Percentiles rank a stretch among this genome's conserved stretches.
Conservation (phyloP, 148 eudicot genomes). For the Heliosperma pusillum region DNA sequence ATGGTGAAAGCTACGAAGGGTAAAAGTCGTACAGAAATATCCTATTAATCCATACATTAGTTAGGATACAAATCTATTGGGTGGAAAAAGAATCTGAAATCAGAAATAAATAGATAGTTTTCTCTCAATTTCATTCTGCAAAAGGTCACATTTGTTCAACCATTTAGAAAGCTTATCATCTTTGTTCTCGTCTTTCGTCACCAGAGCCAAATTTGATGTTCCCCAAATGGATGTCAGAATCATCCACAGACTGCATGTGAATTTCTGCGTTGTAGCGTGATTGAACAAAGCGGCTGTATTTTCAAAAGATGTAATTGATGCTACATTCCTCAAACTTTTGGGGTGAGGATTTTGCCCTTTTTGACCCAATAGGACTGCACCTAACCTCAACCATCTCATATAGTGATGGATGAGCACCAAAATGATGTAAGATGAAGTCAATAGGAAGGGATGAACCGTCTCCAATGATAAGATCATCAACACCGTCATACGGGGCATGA, state of each 20-base stretch:
- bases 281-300: slow-evolving; percentile 10
- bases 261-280: slow-evolving; percentile 1
- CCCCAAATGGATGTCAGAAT: neutral
- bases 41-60: too few species aligned
- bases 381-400: slow-evolving; percentile 85
- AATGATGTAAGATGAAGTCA: too few species aligned
- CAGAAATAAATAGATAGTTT: slow-evolving; percentile 64
- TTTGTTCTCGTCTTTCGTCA: slow-evolving; percentile 23
- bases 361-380: slow-evolving; percentile 24
- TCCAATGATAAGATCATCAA: too few species aligned
- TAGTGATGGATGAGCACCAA: slow-evolving; percentile 44
- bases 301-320: slow-evolving; percentile 16
- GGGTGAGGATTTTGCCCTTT: slow-evolving; percentile 22
- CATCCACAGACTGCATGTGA: neutral
- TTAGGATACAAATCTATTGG: too few species aligned
- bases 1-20: too few species aligned
- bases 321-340: slow-evolving; percentile 26
- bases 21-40: too few species aligned
- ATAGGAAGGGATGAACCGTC: too few species aligned
- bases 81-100: too few species aligned
- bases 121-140: slow-evolving; percentile 63
- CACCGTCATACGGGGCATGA: too few species aligned
- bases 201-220: slow-evolving; percentile 8
- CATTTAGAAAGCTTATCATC: slow-evolving; percentile 50
- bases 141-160: slow-evolving; percentile 62